phyloP scores from a whole-genome alignment of 1,139 yeast species.

The Blastobotrys petasosporus region DNA sequence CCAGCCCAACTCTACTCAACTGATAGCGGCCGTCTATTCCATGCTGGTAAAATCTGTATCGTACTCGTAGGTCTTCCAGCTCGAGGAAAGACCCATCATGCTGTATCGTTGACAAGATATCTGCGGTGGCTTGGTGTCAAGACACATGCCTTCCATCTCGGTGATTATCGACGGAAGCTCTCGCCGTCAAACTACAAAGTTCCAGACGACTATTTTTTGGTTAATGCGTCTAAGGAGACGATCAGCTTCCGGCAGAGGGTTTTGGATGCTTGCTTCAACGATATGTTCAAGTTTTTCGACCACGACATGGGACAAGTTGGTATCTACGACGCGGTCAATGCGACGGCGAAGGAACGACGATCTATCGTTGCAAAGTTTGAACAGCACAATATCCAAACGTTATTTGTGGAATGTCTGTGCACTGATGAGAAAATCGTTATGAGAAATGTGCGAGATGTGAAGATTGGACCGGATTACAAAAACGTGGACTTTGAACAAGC shows the following conservation, averaged over 20 bases:
- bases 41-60: slow-evolving; percentile 90
- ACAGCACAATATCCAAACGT: slow-evolving; percentile 58
- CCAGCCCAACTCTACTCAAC: slow-evolving; percentile 88
- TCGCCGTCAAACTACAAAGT: slow-evolving; percentile 41
- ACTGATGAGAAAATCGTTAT: slow-evolving; percentile 66
- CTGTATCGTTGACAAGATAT: slow-evolving; percentile 86
- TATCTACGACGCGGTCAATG: slow-evolving; percentile 92
- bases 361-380: slow-evolving; percentile 51
- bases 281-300: slow-evolving; percentile 64
- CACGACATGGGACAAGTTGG: slow-evolving; percentile 87
- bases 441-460: slow-evolving; percentile 79
- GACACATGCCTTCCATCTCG: slow-evolving; percentile 85
- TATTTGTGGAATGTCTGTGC: slow-evolving; percentile 83
- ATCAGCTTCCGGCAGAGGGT: slow-evolving; percentile 52
- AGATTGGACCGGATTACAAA: slow-evolving; percentile 70
- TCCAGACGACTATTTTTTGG: slow-evolving; percentile 67
- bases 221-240: slow-evolving; percentile 54
- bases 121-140: slow-evolving; percentile 91
- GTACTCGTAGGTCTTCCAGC: slow-evolving; percentile 94
- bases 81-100: slow-evolving; percentile 88
- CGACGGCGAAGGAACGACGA: slow-evolving; percentile 60
- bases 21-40: slow-evolving; percentile 83
- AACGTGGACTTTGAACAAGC: slow-evolving; percentile 56
- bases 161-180: slow-evolving; percentile 75
- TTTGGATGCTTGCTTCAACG: slow-evolving; percentile 59